phyloP scores from a whole-genome alignment of 306 rosid species.

The Crataegus laevigata region DNA sequence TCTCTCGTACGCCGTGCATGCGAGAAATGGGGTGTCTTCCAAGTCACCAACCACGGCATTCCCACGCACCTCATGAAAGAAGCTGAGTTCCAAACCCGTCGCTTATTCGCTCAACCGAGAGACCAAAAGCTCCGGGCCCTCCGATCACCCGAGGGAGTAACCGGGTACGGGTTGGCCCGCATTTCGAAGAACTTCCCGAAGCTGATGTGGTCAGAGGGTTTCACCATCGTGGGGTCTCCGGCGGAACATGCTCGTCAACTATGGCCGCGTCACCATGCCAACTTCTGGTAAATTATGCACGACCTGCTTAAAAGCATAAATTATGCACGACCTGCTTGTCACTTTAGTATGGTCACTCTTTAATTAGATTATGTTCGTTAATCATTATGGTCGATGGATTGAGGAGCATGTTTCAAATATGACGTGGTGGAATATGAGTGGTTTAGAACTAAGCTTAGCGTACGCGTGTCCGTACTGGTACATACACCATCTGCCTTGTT shows the following conservation, averaged over 20 bases:
- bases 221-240: slow-evolving; percentile 33
- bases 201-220: slow-evolving; percentile 45
- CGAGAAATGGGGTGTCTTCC: slow-evolving; percentile 40
- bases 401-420: neutral
- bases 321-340: slow-evolving; percentile 7
- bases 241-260: slow-evolving; percentile 32
- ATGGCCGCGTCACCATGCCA: slow-evolving; percentile 35
- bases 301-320: neutral
- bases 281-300: no score
- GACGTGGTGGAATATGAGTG: neutral
- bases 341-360: neutral
- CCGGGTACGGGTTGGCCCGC: slow-evolving; percentile 41
- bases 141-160: slow-evolving; percentile 14
- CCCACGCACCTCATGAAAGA: slow-evolving; percentile 8
- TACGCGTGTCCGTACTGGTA: neutral
- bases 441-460: neutral
- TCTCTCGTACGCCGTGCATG: slow-evolving; percentile 23
- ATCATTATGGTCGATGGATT: neutral
- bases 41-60: slow-evolving; percentile 38
- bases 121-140: slow-evolving; percentile 28
- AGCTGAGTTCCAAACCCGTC: slow-evolving; percentile 11
- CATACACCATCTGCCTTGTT: neutral
- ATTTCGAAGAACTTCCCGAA: slow-evolving; percentile 21
- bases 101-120: slow-evolving; percentile 27
- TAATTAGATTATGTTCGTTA: neutral